Percentiles rank a stretch among this genome's conserved stretches.
These are phyloP conservation scores for Pyrenophora tritici-repentis DNA, from an alignment of 2,329 filamentous ascomycete genomes.

Conservation along the genomic window DNA sequence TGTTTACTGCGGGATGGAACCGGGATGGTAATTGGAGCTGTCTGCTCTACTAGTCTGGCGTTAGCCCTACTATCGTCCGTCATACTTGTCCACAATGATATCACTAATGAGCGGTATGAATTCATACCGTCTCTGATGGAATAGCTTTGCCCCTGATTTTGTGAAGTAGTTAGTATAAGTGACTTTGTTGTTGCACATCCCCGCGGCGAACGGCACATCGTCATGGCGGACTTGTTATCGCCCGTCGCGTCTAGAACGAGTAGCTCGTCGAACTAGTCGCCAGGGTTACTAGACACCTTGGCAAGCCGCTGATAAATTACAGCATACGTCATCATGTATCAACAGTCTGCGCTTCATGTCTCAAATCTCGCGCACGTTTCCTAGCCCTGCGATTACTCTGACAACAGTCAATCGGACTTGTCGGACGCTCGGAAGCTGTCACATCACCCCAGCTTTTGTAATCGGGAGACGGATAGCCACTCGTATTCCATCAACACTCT, in stretches of 20 bases:
- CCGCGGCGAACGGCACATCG: not conserved
- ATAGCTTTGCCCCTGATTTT: not conserved
- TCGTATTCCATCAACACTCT: slow-evolving; percentile 2
- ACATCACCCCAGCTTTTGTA: not conserved
- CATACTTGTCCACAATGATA: slow-evolving; percentile 18
- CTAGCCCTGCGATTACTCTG: slow-evolving; percentile 3
- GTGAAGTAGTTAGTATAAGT: not conserved
- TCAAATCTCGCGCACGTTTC: slow-evolving; percentile 13
- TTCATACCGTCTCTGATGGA: slow-evolving; percentile 37
- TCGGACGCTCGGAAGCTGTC: not conserved
- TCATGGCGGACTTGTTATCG: not conserved
- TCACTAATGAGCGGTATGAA: slow-evolving; percentile 34
- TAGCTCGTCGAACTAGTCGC: too few species aligned
- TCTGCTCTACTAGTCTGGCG: slow-evolving; percentile 20
- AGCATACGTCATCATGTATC: slow-evolving; percentile 23
- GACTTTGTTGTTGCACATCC: too few species aligned
- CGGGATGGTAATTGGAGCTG: slow-evolving; percentile 1
- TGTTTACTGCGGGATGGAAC: slow-evolving; percentile 12
- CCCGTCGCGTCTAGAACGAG: too few species aligned
- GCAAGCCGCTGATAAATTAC: slow-evolving; percentile 15
- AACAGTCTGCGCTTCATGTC: not conserved
- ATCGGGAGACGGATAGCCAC: not conserved
- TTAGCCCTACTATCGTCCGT: slow-evolving; percentile 5
- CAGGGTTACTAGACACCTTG: slow-evolving; percentile 5
- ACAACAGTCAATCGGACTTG: not conserved